Evolutionary conservation across 768 basidiomycete species (phyloP), one percentile per base, ranked within the genome.

Genomic region (Hericium rajendrae): DNA sequence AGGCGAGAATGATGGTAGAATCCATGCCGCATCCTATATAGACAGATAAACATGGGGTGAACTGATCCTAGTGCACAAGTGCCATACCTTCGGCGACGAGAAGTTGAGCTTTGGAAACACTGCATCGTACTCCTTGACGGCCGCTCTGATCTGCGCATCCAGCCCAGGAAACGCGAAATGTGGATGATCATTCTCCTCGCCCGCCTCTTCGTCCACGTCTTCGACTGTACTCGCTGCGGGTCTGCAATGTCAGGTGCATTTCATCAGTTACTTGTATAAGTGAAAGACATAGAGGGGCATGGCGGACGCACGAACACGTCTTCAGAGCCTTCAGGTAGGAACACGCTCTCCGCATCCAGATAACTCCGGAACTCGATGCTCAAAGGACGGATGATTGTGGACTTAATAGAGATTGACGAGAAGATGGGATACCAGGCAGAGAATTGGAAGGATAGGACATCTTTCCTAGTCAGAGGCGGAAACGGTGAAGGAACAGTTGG

Each of bases 61-160:
- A 39, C 18, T 50, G 20, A 13, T 48, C 16, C 20, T 11, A 24
- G 9, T 39, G 38, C 46, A 46, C 53, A 18, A 65, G 58, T 20
- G 40, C 64, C 76, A 57, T 58, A 88, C 94, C 74, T 86, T 88
- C 13, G 94, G 94, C n/a, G 91, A 86, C 6, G 93, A 91, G 73
- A 94, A 97, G 66, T 97, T 97, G 56, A 98, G 82, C 71, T 98
- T 98, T 0, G 94, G 94, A 68, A 98, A 98, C 28, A 95, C 86
- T 6, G 86, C 86, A 2, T 83, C 88, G 68, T 89, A 94, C 56
- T 78, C 70, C 48, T 72, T 64, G n/a, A 97, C 74, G 38, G 77
- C 79, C 13, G 73, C 68, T 51, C 89, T 73, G 59, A 97, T 94
- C 57, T 74, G 73, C 13, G 73, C 71, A 64, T 94, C 91, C n/a